Evolutionary conservation across 1,284 basidiomycete genomes (phyloP).

Genomic region (Microstroma glucosiphilum): DNA sequence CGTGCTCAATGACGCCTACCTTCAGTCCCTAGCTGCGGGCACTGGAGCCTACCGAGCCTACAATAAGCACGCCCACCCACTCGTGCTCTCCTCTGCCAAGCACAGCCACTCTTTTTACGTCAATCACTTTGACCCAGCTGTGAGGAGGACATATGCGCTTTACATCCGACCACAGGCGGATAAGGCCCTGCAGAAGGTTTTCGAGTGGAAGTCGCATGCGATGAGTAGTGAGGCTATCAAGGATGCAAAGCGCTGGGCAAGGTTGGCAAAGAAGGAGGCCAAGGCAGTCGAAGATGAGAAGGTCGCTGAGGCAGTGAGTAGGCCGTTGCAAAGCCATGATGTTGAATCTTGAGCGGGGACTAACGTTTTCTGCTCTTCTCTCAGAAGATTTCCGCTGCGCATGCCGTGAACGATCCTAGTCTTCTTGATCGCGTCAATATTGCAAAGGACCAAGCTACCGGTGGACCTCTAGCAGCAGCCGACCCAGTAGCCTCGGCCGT

Average conservation of each 20-base stretch:
- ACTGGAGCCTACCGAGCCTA: slow-evolving; percentile 32
- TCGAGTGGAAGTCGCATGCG: slow-evolving; percentile 26
- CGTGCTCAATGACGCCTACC: slow-evolving; percentile 31
- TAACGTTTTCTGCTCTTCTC: neutral
- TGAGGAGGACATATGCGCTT: slow-evolving; percentile 31
- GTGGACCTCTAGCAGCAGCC: slow-evolving; percentile 14
- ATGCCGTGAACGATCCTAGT: slow-evolving; percentile 26
- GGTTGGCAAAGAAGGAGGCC: slow-evolving; percentile 12
- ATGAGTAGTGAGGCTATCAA: slow-evolving; percentile 16
- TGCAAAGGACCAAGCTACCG: slow-evolving; percentile 26
- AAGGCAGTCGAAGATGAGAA: slow-evolving; percentile 19
- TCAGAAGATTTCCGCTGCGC: slow-evolving; percentile 14
- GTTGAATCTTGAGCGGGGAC: too few relatives aligned
- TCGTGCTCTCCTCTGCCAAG: slow-evolving; percentile 23
- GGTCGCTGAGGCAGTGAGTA: slow-evolving; percentile 29
- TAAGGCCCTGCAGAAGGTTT: slow-evolving; percentile 29
- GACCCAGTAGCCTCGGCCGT: slow-evolving; percentile 29
- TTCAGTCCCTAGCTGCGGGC: slow-evolving; percentile 24
- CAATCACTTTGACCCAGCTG: slow-evolving; percentile 33
- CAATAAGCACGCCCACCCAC: slow-evolving; percentile 40
- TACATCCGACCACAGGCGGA: slow-evolving; percentile 40
- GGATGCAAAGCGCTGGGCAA: slow-evolving; percentile 11
- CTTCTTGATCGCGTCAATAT: slow-evolving; percentile 32
- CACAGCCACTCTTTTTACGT: slow-evolving; percentile 31
- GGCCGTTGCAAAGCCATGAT: neutral